These are phyloP conservation scores for Stygiomarasmius scandens DNA, from an alignment of 1,284 basidiomycete species.

Conservation along the genomic window DNA sequence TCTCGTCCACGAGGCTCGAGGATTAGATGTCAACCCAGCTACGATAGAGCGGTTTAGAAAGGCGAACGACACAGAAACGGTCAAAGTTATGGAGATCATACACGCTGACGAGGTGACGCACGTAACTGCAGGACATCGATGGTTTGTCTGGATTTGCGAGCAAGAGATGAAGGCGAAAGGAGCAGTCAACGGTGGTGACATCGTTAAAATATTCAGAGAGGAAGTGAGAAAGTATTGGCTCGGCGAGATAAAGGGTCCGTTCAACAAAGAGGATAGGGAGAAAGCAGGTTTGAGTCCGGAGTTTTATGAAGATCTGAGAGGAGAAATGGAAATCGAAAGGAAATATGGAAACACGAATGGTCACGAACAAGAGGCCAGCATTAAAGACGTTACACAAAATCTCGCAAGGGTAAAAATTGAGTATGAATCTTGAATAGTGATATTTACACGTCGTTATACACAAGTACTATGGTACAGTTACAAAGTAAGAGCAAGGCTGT, in stretches of 20 bases:
- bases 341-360: background rate
- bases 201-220: conserved; percentile 71
- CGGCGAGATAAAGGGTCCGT: conserved; percentile 84
- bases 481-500: too few relatives aligned
- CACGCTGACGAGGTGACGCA: conserved; percentile 87
- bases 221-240: conserved; percentile 78
- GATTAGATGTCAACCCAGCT: conserved; percentile 84
- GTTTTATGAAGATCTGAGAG: conserved; percentile 74
- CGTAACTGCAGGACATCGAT: conserved; percentile 82
- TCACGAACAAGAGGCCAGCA: background rate
- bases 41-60: conserved; percentile 80
- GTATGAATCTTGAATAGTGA: background rate
- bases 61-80: conserved; percentile 73
- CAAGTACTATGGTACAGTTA: too few relatives aligned
- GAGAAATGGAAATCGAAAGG: conserved; percentile 47
- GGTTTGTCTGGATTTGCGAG: conserved; percentile 82
- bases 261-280: conserved; percentile 77
- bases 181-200: conserved; percentile 53
- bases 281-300: conserved; percentile 74
- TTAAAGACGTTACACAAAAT: background rate
- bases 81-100: conserved; percentile 74
- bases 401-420: conserved; percentile 1
- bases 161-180: conserved; percentile 25
- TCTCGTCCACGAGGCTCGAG: conserved; percentile 87
- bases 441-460: background rate